These are phyloP conservation scores for Candida ascalaphidarum DNA, from an alignment of 805 yeast species.

Conservation along the genomic window DNA sequence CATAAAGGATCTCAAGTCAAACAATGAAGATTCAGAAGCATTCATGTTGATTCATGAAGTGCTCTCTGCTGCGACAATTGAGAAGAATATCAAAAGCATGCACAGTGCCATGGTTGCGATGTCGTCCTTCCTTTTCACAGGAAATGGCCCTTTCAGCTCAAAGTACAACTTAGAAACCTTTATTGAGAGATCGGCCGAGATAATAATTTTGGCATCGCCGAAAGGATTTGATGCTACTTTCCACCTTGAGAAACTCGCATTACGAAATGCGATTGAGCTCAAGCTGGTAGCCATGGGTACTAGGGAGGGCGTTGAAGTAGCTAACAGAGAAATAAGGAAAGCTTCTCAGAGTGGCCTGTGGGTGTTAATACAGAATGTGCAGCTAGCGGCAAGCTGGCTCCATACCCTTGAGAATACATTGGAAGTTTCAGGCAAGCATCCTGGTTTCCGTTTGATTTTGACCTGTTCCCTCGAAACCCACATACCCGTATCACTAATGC, in stretches of 20 bases:
- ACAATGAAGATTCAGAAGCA: too few relatives aligned
- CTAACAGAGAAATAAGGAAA: slow-evolving; percentile 42
- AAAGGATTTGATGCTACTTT: slow-evolving; percentile 62
- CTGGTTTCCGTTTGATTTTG: slow-evolving; percentile 49
- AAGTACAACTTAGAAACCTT: slow-evolving; percentile 22
- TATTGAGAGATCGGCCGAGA: slow-evolving; percentile 11
- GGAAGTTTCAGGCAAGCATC: slow-evolving; percentile 15
- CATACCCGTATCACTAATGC: slow-evolving; percentile 50
- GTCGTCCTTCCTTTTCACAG: slow-evolving; percentile 16
- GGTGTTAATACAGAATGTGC: slow-evolving; percentile 77
- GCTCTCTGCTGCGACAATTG: too few relatives aligned
- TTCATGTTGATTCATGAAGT: too few relatives aligned
- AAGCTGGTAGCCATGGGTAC: slow-evolving; percentile 66
- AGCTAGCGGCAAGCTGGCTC: slow-evolving; percentile 62
- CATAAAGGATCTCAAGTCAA: too few relatives aligned
- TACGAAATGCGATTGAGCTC: slow-evolving; percentile 14
- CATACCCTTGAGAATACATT: slow-evolving; percentile 42
- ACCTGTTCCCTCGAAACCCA: not conserved
- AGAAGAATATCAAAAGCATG: too few relatives aligned
- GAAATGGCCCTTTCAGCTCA: slow-evolving; percentile 19
- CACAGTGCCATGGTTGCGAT: too few relatives aligned
- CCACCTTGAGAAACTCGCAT: slow-evolving; percentile 40
- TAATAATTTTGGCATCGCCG: slow-evolving; percentile 48
- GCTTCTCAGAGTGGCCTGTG: slow-evolving; percentile 49
- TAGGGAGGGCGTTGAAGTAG: slow-evolving; percentile 49